These are phyloP conservation scores for Penicillium argentinense DNA, from an alignment of 495 filamentous ascomycete species.

Conservation along the genomic window DNA sequence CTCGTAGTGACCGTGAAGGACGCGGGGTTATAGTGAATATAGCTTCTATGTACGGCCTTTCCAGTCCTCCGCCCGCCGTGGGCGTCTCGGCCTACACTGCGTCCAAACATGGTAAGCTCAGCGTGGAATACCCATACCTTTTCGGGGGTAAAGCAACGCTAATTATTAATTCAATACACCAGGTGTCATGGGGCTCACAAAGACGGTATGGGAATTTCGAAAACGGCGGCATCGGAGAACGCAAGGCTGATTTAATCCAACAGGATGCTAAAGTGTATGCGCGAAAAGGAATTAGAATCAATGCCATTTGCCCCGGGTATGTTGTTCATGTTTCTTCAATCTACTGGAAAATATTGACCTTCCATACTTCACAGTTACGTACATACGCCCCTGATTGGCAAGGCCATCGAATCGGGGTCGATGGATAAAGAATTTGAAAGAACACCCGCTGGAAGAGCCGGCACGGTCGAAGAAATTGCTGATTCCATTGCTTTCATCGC, in stretches of 20 bases:
- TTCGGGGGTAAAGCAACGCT: no score
- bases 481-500: conserved; percentile 66
- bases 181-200: not conserved
- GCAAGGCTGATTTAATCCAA: not conserved
- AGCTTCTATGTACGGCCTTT: not conserved
- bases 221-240: not conserved
- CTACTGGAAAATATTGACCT: not conserved
- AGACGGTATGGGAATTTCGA: not conserved
- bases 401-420: conserved; percentile 1
- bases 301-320: conserved; percentile 2
- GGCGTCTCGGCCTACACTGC: not conserved
- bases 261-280: not conserved
- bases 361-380: conserved; percentile 1
- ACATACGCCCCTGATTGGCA: conserved; percentile 15
- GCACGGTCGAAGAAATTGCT: conserved; percentile 62
- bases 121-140: no score
- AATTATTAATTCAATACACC: no score
- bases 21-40: not conserved
- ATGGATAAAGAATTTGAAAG: conserved; percentile 14
- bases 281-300: not conserved
- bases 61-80: not conserved
- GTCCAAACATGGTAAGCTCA: not conserved
- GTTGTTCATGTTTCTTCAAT: not conserved
- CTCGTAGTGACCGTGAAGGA: not conserved
- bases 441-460: conserved; percentile 60